A percentile compares a stretch with the other conserved stretches of the same genome.
Evolutionary conservation across 169 alveolate species (phyloP).

Genomic region (Blepharisma undulans): DNA sequence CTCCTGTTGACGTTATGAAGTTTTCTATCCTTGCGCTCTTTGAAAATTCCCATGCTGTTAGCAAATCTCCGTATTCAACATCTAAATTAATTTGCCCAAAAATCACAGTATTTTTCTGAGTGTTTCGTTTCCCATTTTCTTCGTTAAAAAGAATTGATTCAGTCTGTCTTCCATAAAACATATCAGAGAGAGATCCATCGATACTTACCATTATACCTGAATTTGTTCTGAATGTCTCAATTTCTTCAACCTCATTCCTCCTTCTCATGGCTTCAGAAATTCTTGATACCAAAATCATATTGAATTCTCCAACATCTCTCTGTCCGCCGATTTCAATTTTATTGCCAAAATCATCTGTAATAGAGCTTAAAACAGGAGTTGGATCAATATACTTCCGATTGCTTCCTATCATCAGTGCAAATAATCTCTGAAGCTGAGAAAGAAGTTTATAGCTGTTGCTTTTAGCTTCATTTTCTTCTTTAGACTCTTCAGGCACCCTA

Average conservation of each 20-base stretch:
- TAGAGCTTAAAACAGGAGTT: not conserved
- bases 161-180: slow-evolving; percentile 22
- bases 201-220: not conserved
- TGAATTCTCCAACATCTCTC: slow-evolving; percentile 38
- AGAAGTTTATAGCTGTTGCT: not conserved
- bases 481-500: not conserved
- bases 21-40: not conserved
- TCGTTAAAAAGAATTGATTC: not conserved
- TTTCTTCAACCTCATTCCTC: not conserved
- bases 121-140: not conserved
- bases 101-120: not conserved
- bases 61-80: not conserved
- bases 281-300: slow-evolving; percentile 15
- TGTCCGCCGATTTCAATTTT: slow-evolving; percentile 5
- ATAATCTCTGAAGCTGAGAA: not conserved
- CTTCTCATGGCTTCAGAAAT: slow-evolving; percentile 13
- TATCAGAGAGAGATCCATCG: not conserved
- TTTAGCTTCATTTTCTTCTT: not conserved
- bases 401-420: slow-evolving; percentile 30
- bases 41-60: slow-evolving; percentile 17
- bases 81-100: slow-evolving; percentile 21
- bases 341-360: slow-evolving; percentile 22
- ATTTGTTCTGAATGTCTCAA: not conserved
- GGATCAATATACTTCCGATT: slow-evolving; percentile 26
- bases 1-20: not conserved